Conservation (phyloP, 345 rosid species). For the Lumnitzera littorea region DNA sequence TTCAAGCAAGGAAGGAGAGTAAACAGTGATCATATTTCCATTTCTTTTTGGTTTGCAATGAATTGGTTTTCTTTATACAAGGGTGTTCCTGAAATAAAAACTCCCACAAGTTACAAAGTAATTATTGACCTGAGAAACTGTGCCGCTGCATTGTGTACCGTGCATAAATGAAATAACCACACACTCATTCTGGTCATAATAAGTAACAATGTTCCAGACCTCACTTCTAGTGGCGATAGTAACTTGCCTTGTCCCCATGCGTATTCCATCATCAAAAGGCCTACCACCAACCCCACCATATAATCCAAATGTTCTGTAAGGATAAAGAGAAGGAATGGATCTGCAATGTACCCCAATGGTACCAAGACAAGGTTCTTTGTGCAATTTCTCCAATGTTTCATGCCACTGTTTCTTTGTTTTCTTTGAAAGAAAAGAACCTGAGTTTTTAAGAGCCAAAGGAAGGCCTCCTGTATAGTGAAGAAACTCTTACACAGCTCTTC, state of each 20-base stretch:
- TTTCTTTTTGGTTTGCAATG: too few relatives aligned
- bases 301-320: not conserved
- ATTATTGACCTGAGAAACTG: too few relatives aligned
- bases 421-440: conserved; percentile 2
- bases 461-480: conserved; percentile 6
- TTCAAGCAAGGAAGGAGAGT: too few relatives aligned
- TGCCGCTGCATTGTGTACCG: not conserved
- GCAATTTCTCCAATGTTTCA: conserved; percentile 2
- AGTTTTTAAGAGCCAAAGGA: not conserved
- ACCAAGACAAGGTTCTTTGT: not conserved
- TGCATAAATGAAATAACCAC: not conserved
- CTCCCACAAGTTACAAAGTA: too few relatives aligned
- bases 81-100: too few relatives aligned
- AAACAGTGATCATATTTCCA: too few relatives aligned
- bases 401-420: not conserved
- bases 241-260: not conserved
- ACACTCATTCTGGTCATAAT: not conserved
- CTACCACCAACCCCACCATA: not conserved
- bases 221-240: not conserved
- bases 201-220: not conserved
- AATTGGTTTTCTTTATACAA: too few relatives aligned
- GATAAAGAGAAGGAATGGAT: not conserved
- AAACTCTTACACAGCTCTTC: conserved; percentile 1
- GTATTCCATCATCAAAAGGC: conserved; percentile 4
- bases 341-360: not conserved